Conservation (phyloP, 441 rosid genomes). For the Bruguiera hainesii region DNA sequence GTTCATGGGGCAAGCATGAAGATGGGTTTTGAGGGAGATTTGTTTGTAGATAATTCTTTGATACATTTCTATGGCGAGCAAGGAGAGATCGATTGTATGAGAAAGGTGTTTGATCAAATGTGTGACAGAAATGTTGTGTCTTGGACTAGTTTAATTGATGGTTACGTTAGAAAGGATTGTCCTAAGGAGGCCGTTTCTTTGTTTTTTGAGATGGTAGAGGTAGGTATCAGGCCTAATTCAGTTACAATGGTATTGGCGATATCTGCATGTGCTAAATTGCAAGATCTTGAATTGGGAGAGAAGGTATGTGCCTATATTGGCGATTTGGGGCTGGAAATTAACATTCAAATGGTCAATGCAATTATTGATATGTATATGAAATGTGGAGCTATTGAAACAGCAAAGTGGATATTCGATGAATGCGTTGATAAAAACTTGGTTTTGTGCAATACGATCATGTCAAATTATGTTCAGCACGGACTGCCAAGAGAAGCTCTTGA, state of each 20-base stretch:
- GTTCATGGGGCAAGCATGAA: constrained; percentile 51
- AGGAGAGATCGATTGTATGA: constrained; percentile 41
- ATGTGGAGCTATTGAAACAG: constrained; percentile 48
- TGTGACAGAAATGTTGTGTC: constrained; percentile 59
- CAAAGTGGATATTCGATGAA: constrained; percentile 49
- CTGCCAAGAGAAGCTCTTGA: constrained; percentile 50
- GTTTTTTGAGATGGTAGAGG: constrained; percentile 58
- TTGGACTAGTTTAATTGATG: constrained; percentile 79
- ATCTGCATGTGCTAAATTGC: constrained; percentile 68
- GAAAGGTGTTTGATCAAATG: constrained; percentile 69
- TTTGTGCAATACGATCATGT: constrained; percentile 54
- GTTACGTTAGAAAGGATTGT: constrained; percentile 42
- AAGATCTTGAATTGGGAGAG: constrained; percentile 49
- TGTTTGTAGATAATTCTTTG: constrained; percentile 54
- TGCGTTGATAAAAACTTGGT: constrained; percentile 46
- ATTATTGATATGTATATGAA: constrained; percentile 79
- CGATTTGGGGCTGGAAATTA: constrained; percentile 38
- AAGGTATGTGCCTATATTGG: constrained; percentile 40
- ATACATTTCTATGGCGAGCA: constrained; percentile 56
- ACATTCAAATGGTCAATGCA: constrained; percentile 53
- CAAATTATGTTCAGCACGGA: constrained; percentile 53
- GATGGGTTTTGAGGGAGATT: constrained; percentile 43
- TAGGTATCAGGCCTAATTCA: constrained; percentile 45
- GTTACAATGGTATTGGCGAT: constrained; percentile 66
- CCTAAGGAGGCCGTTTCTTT: constrained; percentile 53